These are phyloP conservation scores for Akanthomyces uredinophilus DNA, from an alignment of 2,329 filamentous ascomycete species.

Conservation along the genomic window DNA sequence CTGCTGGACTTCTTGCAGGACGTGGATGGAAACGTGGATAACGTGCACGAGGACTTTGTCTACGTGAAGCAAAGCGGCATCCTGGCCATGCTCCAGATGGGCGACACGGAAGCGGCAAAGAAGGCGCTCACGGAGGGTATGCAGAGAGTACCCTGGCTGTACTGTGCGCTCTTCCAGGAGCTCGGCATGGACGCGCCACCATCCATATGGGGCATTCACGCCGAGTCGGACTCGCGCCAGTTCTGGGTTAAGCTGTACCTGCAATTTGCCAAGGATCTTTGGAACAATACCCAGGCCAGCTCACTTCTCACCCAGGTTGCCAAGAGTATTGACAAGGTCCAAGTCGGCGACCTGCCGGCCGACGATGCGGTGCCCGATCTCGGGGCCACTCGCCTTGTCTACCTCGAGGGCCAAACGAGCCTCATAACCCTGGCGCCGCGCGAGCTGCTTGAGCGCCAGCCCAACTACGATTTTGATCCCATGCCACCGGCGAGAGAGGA, in stretches of 20 bases:
- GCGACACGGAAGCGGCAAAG: constrained; percentile 60
- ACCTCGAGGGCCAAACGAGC: constrained; percentile 68
- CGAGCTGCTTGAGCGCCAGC: constrained; percentile 55
- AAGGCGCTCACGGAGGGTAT: constrained; percentile 63
- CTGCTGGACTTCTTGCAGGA: constrained; percentile 63
- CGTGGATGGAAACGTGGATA: constrained; percentile 26
- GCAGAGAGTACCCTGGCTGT: constrained; percentile 75
- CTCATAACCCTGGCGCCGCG: constrained; percentile 67
- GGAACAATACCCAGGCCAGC: constrained; percentile 72
- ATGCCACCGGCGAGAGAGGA: constrained; percentile 61
- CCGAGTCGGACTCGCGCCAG: constrained; percentile 54
- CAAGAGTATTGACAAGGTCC: constrained; percentile 42
- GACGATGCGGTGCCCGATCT: constrained; percentile 36
- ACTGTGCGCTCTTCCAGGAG: constrained; percentile 72
- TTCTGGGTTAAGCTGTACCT: constrained; percentile 74
- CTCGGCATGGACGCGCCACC: constrained; percentile 74
- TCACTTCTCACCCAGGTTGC: constrained; percentile 65
- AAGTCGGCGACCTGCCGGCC: constrained; percentile 33
- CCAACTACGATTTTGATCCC: constrained; percentile 75
- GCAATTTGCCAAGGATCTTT: constrained; percentile 71
- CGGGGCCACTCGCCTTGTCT: constrained; percentile 67
- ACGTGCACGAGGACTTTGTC: constrained; percentile 40
- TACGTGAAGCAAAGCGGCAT: constrained; percentile 74
- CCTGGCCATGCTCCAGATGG: constrained; percentile 68
- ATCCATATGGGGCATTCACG: constrained; percentile 74